Evolutionary conservation across 495 filamentous ascomycete species (phyloP).

Genomic region (Penicillium dipodomyicola): DNA sequence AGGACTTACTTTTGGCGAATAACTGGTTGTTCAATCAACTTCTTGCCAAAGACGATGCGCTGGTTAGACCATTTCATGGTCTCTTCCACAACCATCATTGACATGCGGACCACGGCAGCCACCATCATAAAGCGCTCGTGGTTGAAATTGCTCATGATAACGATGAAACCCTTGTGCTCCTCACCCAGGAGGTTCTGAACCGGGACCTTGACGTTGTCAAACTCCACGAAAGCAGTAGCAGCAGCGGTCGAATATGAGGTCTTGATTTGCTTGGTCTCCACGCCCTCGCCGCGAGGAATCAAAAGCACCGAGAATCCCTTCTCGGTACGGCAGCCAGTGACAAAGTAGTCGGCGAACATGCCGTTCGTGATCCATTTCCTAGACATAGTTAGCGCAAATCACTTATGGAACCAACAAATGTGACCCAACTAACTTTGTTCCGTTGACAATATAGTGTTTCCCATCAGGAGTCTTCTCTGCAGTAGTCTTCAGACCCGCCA

Average conservation of each 20-base stretch:
- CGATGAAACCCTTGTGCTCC: conserved; percentile 83
- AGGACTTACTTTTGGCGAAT: conserved; percentile 69
- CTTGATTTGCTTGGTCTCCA: conserved; percentile 80
- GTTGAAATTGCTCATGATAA: conserved; percentile 89
- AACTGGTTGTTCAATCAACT: conserved; percentile 77
- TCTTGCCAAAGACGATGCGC: conserved; percentile 80
- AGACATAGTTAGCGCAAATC: background rate
- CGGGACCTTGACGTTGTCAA: conserved; percentile 84
- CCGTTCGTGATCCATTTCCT: conserved; percentile 93
- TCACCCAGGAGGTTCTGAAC: conserved; percentile 74
- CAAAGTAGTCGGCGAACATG: conserved; percentile 79
- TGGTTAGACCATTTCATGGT: conserved; percentile 89
- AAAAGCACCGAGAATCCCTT: conserved; percentile 80
- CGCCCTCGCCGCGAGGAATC: conserved; percentile 65
- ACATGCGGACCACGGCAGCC: conserved; percentile 61
- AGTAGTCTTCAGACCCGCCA: conserved; percentile 78
- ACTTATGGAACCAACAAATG: background rate
- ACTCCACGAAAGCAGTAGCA: conserved; percentile 77
- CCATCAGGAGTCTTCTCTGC: conserved; percentile 79
- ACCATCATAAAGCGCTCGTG: conserved; percentile 75
- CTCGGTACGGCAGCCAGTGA: conserved; percentile 74
- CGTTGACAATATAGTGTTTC: conserved; percentile 81
- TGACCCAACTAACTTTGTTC: conserved; percentile 59
- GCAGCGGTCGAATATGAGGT: conserved; percentile 79
- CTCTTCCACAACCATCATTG: conserved; percentile 72